Conservation (phyloP, 2,329 filamentous ascomycete genomes). For the Penicillium digitatum region DNA sequence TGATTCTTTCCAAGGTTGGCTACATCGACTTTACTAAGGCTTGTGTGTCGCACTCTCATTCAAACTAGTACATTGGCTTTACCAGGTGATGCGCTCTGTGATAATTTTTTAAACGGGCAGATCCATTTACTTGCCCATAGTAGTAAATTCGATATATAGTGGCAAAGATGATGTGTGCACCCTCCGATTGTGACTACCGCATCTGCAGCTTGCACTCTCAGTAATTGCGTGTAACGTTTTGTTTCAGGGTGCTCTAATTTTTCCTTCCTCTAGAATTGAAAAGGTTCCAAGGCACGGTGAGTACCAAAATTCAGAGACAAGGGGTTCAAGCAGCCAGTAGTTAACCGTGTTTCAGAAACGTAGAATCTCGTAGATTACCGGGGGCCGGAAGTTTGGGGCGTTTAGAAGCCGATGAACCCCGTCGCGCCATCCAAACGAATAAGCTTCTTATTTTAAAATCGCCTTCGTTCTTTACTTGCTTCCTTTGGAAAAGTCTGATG, state of each 20-base stretch:
- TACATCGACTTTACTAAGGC: background rate
- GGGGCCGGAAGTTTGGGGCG: too few relatives aligned
- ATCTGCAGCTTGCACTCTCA: background rate
- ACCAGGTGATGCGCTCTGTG: too few relatives aligned
- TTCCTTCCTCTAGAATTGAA: background rate
- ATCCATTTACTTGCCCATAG: background rate
- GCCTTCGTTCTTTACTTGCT: background rate
- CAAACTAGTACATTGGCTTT: background rate
- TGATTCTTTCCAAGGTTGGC: background rate
- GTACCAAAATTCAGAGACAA: background rate
- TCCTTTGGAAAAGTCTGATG: background rate
- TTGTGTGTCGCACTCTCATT: too few relatives aligned
- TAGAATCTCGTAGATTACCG: too few relatives aligned
- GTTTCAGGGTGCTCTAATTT: background rate
- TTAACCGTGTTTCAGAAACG: too few relatives aligned
- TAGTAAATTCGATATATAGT: background rate
- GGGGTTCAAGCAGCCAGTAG: too few relatives aligned
- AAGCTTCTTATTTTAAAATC: background rate
- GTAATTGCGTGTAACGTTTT: background rate
- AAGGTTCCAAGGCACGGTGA: background rate
- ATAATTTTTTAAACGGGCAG: background rate
- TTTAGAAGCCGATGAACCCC: too few relatives aligned
- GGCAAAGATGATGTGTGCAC: too few relatives aligned
- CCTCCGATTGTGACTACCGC: background rate
- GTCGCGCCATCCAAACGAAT: conserved; percentile 6